These are phyloP conservation scores for Pseudogymnoascus sp. DNA, from an alignment of 2,329 filamentous ascomycete genomes.

Conservation along the genomic window DNA sequence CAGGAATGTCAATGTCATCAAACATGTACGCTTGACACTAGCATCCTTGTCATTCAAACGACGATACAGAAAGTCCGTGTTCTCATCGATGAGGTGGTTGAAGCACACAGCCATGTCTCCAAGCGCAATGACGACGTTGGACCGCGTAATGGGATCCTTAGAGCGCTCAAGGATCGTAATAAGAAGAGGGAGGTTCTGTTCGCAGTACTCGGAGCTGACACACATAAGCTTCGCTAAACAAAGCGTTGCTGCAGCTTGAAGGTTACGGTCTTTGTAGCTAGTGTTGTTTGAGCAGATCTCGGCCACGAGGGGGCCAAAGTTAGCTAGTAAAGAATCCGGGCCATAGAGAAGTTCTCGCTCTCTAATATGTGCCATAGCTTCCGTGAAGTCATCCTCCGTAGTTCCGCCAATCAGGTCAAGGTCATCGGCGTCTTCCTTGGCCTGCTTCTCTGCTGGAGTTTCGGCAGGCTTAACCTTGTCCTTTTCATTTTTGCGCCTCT, in stretches of 20 bases:
- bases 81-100: conserved; percentile 98
- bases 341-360: conserved; percentile 82
- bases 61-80: conserved; percentile 95
- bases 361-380: conserved; percentile 77
- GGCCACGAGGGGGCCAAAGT: conserved; percentile 84
- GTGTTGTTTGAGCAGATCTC: conserved; percentile 96
- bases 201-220: conserved; percentile 93
- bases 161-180: conserved; percentile 98
- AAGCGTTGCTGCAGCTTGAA: conserved; percentile 88
- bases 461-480: conserved; percentile 56
- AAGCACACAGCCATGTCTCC: conserved; percentile 99
- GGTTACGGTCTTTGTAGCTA: conserved; percentile 77
- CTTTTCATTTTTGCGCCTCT: conserved; percentile 86
- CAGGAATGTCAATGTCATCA: conserved; percentile 97
- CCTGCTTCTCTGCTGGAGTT: conserved; percentile 44
- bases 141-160: conserved; percentile 83
- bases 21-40: conserved; percentile 90
- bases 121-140: conserved; percentile 92
- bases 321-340: conserved; percentile 73
- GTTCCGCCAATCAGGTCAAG: conserved; percentile 95
- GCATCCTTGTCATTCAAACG: conserved; percentile 81
- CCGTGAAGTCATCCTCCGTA: conserved; percentile 87
- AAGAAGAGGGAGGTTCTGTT: conserved; percentile 81
- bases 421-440: conserved; percentile 71
- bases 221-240: conserved; percentile 99